phyloP scores from a whole-genome alignment of 352 stramenopile species.

The Discostella stelligera region DNA sequence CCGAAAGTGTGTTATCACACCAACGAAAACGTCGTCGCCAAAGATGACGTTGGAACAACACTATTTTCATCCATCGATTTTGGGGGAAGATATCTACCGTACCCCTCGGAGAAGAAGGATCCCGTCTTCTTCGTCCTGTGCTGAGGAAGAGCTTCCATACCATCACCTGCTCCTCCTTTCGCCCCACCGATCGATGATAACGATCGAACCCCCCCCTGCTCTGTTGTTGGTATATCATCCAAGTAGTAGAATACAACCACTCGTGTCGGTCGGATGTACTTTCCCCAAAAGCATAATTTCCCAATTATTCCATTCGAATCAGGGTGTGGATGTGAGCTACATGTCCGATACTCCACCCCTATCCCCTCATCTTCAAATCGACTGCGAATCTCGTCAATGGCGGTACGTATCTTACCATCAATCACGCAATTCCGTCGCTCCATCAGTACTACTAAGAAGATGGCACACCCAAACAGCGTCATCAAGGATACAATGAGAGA shows the following conservation, averaged over 20 bases:
- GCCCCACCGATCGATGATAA: neutral
- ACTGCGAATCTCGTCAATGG: conserved; percentile 39
- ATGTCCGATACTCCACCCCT: conserved; percentile 47
- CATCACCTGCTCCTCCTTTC: neutral
- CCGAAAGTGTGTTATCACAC: conserved; percentile 12
- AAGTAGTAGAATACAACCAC: conserved; percentile 52
- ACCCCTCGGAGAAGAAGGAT: conserved; percentile 42
- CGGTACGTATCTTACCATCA: conserved; percentile 29
- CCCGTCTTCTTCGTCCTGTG: conserved; percentile 11
- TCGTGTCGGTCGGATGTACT: conserved; percentile 43
- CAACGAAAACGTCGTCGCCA: conserved; percentile 15
- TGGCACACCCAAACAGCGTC: conserved; percentile 33
- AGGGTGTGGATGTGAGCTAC: neutral
- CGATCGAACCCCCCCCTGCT: neutral
- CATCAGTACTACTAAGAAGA: conserved; percentile 50
- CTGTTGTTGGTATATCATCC: conserved; percentile 1
- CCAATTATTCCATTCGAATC: neutral
- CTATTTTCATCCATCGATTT: conserved; percentile 5
- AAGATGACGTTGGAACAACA: neutral
- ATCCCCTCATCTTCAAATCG: conserved; percentile 43
- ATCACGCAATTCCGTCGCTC: conserved; percentile 40
- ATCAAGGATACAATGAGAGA: conserved; percentile 28
- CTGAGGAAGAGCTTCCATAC: neutral
- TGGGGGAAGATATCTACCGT: conserved; percentile 30
- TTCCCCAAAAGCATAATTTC: conserved; percentile 22